Percentiles rank a stretch among this genome's conserved stretches.
phyloP scores from a whole-genome alignment of 176 grass and related monocot genomes.

The maize (Zea mays) region DNA sequence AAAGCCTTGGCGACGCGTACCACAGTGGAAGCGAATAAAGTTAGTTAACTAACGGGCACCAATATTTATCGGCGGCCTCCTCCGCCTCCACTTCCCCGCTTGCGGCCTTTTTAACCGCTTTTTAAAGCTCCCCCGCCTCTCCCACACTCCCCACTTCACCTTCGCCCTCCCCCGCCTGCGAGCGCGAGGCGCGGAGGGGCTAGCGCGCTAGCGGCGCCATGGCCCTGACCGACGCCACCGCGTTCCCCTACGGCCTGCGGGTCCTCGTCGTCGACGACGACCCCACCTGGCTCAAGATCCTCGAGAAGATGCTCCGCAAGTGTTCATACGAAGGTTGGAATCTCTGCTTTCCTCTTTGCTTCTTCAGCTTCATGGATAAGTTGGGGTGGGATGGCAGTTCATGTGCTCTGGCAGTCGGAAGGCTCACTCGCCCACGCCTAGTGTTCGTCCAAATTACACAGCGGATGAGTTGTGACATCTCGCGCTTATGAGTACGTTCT shows the following conservation, averaged over 20 bases:
- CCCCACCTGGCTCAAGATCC: conserved; percentile 97
- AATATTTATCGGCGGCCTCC: conserved; percentile 51
- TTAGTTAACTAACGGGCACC: conserved; percentile 46
- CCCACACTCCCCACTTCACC: conserved; percentile 32
- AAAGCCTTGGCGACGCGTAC: background rate
- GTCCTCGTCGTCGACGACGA: conserved; percentile 96
- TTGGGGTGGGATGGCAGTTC: background rate
- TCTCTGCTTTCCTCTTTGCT: conserved; percentile 43
- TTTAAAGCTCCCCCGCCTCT: conserved; percentile 41
- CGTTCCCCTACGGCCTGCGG: conserved; percentile 90
- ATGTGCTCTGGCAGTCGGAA: background rate
- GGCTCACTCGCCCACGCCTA: background rate
- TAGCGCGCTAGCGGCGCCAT: conserved; percentile 33
- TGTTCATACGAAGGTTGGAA: conserved; percentile 94
- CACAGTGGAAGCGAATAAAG: conserved; percentile 37
- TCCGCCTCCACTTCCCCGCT: conserved; percentile 34
- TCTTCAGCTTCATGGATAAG: conserved; percentile 14
- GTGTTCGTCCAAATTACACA: conserved; percentile 39
- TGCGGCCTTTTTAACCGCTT: conserved; percentile 54
- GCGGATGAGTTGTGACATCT: background rate
- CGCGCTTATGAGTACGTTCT: background rate
- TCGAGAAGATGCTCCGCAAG: conserved; percentile 99
- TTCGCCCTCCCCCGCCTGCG: background rate
- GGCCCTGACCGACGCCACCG: conserved; percentile 57
- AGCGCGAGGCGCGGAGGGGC: conserved; percentile 24